These are phyloP conservation scores for Stagonosporopsis vannaccii DNA, from an alignment of 2,329 filamentous ascomycete species.

Conservation along the genomic window DNA sequence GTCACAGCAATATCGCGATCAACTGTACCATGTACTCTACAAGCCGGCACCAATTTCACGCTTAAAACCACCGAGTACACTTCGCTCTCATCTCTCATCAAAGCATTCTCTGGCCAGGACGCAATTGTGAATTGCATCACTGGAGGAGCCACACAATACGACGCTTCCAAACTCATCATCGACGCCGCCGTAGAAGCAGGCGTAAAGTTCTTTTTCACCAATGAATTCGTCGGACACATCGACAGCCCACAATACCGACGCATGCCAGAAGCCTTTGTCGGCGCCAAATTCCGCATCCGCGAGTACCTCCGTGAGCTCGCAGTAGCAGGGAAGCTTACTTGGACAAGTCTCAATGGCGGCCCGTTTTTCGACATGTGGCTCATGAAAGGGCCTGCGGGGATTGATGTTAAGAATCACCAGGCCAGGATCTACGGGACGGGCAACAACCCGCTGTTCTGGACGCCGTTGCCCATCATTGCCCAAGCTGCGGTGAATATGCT, in stretches of 20 bases:
- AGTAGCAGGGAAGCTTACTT: constrained; percentile 32
- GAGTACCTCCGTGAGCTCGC: constrained; percentile 36
- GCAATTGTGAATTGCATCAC: constrained; percentile 60
- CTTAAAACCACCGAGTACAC: constrained; percentile 35
- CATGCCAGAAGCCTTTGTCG: constrained; percentile 36
- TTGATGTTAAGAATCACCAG: constrained; percentile 36
- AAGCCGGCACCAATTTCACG: constrained; percentile 24
- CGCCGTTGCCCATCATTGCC: constrained; percentile 37
- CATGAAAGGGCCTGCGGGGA: constrained; percentile 48
- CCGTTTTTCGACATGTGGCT: constrained; percentile 51
- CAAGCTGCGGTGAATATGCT: constrained; percentile 42
- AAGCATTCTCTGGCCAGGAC: constrained; percentile 62
- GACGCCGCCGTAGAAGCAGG: constrained; percentile 45
- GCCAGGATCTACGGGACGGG: constrained; percentile 48
- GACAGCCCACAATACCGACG: constrained; percentile 32
- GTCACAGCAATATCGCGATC: constrained; percentile 43
- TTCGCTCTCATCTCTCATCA: constrained; percentile 33
- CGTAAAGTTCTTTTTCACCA: constrained; percentile 45
- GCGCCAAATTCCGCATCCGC: constrained; percentile 38
- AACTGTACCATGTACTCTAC: constrained; percentile 29
- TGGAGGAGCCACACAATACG: constrained; percentile 52
- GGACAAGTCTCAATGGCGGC: constrained; percentile 46
- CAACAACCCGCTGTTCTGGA: constrained; percentile 41
- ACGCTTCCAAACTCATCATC: constrained; percentile 53
- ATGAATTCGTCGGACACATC: constrained; percentile 44